A percentile compares a stretch with the other conserved stretches of the same genome.
Evolutionary conservation across 441 rosid species (phyloP).

Genomic region (Rhodomyrtus psidioides): DNA sequence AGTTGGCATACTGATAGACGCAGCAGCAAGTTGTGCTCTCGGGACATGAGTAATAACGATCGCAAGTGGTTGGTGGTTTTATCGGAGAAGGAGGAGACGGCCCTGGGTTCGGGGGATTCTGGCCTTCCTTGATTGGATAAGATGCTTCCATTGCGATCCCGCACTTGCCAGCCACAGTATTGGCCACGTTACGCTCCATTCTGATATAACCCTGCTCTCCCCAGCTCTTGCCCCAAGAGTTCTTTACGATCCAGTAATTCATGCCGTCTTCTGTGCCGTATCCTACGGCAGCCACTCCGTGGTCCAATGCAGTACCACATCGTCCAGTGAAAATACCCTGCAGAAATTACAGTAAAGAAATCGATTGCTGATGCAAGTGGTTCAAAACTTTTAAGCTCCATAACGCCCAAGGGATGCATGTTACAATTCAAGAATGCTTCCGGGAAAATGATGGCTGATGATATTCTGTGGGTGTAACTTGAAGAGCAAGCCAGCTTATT

Average conservation of each 20-base stretch:
- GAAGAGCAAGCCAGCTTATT: neutral
- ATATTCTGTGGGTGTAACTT: neutral
- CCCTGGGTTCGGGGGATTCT: constrained; percentile 88
- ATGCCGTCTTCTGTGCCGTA: constrained; percentile 66
- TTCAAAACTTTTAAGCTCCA: neutral
- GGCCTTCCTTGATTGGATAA: constrained; percentile 69
- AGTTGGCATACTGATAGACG: constrained; percentile 38
- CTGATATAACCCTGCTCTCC: constrained; percentile 80
- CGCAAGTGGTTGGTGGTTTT: constrained; percentile 65
- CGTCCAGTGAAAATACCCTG: constrained; percentile 71
- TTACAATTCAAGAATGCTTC: neutral
- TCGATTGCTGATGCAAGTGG: neutral
- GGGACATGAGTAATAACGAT: constrained; percentile 53
- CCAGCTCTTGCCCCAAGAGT: constrained; percentile 84
- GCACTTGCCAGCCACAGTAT: constrained; percentile 48
- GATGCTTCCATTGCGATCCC: constrained; percentile 86
- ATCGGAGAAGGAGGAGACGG: constrained; percentile 92
- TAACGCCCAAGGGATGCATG: neutral
- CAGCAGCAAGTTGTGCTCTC: constrained; percentile 87
- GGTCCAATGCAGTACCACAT: constrained; percentile 76
- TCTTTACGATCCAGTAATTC: constrained; percentile 77
- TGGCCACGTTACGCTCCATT: constrained; percentile 48
- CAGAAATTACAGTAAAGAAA: neutral
- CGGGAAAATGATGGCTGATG: neutral
- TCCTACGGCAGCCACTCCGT: constrained; percentile 79